phyloP scores from a whole-genome alignment of 352 stramenopile genomes.

The Phytophthora vignae region DNA sequence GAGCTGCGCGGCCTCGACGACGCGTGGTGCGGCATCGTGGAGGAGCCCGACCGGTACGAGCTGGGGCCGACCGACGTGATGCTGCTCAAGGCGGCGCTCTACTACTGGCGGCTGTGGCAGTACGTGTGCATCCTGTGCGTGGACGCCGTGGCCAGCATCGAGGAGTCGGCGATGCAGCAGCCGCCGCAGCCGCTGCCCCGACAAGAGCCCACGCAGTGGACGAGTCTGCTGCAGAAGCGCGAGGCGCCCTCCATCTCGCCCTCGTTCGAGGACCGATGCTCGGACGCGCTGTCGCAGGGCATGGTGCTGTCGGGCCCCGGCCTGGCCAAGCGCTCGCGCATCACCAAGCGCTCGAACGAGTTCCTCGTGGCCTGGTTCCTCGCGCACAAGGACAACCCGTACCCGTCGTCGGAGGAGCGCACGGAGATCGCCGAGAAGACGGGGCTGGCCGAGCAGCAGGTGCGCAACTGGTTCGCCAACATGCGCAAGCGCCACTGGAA shows the following conservation, averaged over 20 bases:
- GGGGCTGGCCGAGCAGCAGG: conserved; percentile 79
- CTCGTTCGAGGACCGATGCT: conserved; percentile 44
- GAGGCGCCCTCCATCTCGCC: conserved; percentile 38
- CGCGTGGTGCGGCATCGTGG: conserved; percentile 42
- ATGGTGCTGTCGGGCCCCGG: conserved; percentile 37
- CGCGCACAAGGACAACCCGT: conserved; percentile 86
- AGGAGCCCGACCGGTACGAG: conserved; percentile 29
- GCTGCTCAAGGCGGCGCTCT: conserved; percentile 65
- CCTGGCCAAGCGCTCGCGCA: conserved; percentile 56
- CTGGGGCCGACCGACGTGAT: conserved; percentile 46
- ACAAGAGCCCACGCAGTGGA: conserved; percentile 9
- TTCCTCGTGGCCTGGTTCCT: conserved; percentile 90
- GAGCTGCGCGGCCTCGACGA: conserved; percentile 40
- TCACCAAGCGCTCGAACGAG: conserved; percentile 82
- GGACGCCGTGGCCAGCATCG: conserved; percentile 45
- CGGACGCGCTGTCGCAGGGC: conserved; percentile 44
- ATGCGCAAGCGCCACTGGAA: conserved; percentile 92
- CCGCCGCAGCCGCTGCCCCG: too few species aligned
- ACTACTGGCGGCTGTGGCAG: conserved; percentile 69
- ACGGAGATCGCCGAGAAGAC: conserved; percentile 73
- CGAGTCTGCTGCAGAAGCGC: conserved; percentile 37
- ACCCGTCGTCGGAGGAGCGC: conserved; percentile 74
- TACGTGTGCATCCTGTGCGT: conserved; percentile 53
- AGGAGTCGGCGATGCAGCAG: conserved; percentile 30
- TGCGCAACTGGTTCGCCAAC: conserved; percentile 91